These are phyloP conservation scores for Microbotryum intermedium DNA, from an alignment of 1,284 basidiomycete species.

Conservation along the genomic window DNA sequence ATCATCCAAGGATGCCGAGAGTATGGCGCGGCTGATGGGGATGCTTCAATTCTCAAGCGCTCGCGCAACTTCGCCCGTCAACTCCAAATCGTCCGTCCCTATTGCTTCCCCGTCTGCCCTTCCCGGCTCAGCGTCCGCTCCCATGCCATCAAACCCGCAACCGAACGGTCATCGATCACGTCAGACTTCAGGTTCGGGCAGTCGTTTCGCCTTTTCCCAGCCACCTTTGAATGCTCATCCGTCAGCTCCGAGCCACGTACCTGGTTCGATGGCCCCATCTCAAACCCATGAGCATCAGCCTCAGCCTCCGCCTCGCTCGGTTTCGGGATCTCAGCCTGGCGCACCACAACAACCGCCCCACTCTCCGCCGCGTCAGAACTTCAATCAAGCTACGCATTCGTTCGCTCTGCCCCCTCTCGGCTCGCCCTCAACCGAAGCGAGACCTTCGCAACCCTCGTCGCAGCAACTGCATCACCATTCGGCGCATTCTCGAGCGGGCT, in stretches of 20 bases:
- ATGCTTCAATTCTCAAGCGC: slow-evolving; percentile 26
- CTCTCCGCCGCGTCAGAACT: too few relatives aligned
- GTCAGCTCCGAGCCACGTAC: too few relatives aligned
- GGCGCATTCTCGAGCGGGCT: not conserved
- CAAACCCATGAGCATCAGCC: not conserved
- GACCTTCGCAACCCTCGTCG: not conserved
- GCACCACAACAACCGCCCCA: too few relatives aligned
- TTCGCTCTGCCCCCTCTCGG: too few relatives aligned
- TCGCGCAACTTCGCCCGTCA: slow-evolving; percentile 2
- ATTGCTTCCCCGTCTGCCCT: not conserved
- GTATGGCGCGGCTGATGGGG: slow-evolving; percentile 24
- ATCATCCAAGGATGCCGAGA: slow-evolving; percentile 25
- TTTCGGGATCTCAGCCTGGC: too few relatives aligned
- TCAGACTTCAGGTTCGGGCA: not conserved
- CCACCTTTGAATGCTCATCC: not conserved
- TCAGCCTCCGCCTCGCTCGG: not conserved
- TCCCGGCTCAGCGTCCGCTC: not conserved
- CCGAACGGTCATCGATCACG: not conserved
- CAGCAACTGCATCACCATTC: not conserved
- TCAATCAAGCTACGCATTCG: too few relatives aligned
- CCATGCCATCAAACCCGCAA: not conserved
- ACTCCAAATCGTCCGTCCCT: not conserved
- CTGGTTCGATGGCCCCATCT: not conserved
- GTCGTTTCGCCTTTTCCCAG: slow-evolving; percentile 2
- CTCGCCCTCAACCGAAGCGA: too few relatives aligned